Conservation (phyloP, 495 filamentous ascomycete genomes). For the Penicillium antarcticum region DNA sequence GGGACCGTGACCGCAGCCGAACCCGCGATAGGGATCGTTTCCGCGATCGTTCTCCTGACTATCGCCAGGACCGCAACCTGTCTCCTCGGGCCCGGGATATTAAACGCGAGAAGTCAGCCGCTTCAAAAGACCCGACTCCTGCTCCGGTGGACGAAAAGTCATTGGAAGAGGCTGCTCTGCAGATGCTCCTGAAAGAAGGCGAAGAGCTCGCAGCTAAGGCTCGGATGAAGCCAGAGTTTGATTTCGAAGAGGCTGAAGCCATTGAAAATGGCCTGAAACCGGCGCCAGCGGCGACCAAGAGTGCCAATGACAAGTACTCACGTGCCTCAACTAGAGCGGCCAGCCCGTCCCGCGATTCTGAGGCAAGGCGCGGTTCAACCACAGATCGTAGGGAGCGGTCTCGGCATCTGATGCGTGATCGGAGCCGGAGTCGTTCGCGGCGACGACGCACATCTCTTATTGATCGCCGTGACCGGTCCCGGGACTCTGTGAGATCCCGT, state of each 20-base stretch:
- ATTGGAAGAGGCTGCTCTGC: conserved; percentile 54
- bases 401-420: conserved; percentile 24
- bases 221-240: conserved; percentile 55
- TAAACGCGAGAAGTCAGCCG: conserved; percentile 37
- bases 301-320: conserved; percentile 26
- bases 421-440: conserved; percentile 33
- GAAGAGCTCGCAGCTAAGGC: conserved; percentile 59
- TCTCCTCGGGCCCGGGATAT: conserved; percentile 38
- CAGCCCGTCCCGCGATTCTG: conserved; percentile 27
- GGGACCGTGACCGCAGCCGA: conserved; percentile 38
- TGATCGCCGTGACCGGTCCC: conserved; percentile 33
- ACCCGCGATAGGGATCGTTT: conserved; percentile 35
- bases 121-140: conserved; percentile 40
- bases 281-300: conserved; percentile 19
- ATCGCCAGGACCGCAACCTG: conserved; percentile 35
- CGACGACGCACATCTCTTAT: conserved; percentile 30
- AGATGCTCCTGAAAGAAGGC: conserved; percentile 56
- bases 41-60: conserved; percentile 33
- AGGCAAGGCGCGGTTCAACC: conserved; percentile 27
- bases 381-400: conserved; percentile 27
- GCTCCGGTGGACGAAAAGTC: conserved; percentile 53
- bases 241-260: conserved; percentile 51
- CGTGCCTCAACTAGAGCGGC: conserved; percentile 25
- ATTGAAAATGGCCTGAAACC: conserved; percentile 45
- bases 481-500: conserved; percentile 35